Base-by-base conservation (phyloP, 1,284 basidiomycete species). In the Malassezia japonica region DNA sequence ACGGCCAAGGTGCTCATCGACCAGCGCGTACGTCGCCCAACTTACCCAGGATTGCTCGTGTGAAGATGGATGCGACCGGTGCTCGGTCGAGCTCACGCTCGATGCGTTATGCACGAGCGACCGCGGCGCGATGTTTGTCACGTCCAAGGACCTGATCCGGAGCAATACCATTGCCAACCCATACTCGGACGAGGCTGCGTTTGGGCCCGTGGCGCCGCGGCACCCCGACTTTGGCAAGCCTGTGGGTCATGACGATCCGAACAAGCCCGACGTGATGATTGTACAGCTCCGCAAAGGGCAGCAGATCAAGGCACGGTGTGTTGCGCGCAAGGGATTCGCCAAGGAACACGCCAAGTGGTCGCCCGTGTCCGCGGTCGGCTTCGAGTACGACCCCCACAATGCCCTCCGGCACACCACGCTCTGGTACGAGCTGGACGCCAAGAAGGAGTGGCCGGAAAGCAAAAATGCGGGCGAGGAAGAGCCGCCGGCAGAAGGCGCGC, bases 311-410 rank as follows among this genome's bases (percentile, higher is more conserved):
- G 71, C 92, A 48, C 79, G 79, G 31, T 96, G 92, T 74, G 82
- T 87, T 49, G 94, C 91, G 2, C 89, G 91, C 75, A 96, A 95
- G 81, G 92, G 92, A 24, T 86, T 95, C 56, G 90, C 90, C 7
- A 95, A 98, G 77, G 90, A 96, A 72, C 94, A 99, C 71, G 90
- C 94, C 6, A 99, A 99, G 76, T 98, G 92, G 90, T 94, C 89
- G 0, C 92, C 94, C 12, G 86, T 90, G 51, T 86, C 89, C 1
- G 90, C 94, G 1, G 83, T 98, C 18, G 83, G 85, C 2, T 98
- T 94, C 65, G 94, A 99, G 76, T 99, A 99, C 67, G 94, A 99
- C 75, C 94, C 94, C 12, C 81, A 96, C 77, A 99, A 99, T 78
- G 87, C 88, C 72, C 78, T 99, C 27, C 82, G 89, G 51, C 94